Evolutionary conservation across 2,329 filamentous ascomycete genomes (phyloP).

Genomic region (Ustulina deusta): DNA sequence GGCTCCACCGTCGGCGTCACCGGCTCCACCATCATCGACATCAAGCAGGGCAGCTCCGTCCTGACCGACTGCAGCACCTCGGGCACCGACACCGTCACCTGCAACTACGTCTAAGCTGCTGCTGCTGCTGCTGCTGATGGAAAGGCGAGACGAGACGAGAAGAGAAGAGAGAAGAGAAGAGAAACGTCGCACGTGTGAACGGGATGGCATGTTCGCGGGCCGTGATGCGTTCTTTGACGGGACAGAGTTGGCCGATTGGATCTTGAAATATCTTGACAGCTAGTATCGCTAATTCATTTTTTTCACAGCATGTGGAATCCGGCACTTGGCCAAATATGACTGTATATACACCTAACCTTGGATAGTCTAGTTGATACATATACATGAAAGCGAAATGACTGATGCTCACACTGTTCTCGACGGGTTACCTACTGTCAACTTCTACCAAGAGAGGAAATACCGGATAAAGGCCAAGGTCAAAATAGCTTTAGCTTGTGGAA

Average conservation of each 20-base stretch:
- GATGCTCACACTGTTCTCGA: background rate
- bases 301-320: background rate
- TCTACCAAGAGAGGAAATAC: background rate
- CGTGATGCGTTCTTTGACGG: background rate
- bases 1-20: conserved; percentile 55
- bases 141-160: background rate
- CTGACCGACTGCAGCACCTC: conserved; percentile 51
- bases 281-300: background rate
- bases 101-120: conserved; percentile 44
- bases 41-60: conserved; percentile 57
- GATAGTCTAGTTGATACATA: conserved; percentile 5
- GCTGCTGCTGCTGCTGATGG: no score
- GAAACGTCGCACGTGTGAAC: background rate
- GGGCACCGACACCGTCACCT: conserved; percentile 47
- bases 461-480: background rate
- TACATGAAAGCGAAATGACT: background rate
- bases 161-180: background rate
- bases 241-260: background rate
- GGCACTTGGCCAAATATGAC: background rate
- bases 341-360: conserved; percentile 7
- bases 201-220: background rate
- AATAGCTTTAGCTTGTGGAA: background rate
- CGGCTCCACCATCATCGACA: conserved; percentile 59
- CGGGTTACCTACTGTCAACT: background rate
- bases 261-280: background rate